phyloP scores from a whole-genome alignment of 495 filamentous ascomycete species.

The Symbiotaphrina buchneri region DNA sequence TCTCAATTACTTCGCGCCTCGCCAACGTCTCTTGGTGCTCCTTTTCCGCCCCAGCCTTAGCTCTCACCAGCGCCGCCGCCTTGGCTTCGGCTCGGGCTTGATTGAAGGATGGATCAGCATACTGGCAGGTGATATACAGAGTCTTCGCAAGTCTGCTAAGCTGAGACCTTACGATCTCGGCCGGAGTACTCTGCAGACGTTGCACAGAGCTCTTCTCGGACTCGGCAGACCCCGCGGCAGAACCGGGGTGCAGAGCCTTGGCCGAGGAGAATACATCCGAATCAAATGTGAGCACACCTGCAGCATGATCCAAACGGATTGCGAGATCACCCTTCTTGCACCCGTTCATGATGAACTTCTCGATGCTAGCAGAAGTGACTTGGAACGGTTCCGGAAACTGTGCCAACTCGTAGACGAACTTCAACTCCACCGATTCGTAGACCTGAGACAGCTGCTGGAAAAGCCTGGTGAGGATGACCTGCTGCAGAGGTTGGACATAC shows the following conservation, averaged over 20 bases:
- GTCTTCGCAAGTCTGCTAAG: conserved; percentile 78
- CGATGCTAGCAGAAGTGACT: conserved; percentile 73
- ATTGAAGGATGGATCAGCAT: conserved; percentile 78
- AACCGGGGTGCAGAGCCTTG: conserved; percentile 72
- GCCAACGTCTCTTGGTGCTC: conserved; percentile 80
- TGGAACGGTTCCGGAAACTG: conserved; percentile 95
- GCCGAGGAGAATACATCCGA: conserved; percentile 95
- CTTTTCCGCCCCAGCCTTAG: conserved; percentile 67
- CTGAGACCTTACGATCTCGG: conserved; percentile 92
- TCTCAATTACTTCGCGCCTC: conserved; percentile 76
- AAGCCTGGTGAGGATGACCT: conserved; percentile 91
- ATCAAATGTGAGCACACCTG: conserved; percentile 87
- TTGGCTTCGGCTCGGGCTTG: conserved; percentile 56
- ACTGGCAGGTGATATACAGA: conserved; percentile 79
- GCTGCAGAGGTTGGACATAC: conserved; percentile 83
- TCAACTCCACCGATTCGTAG: conserved; percentile 91
- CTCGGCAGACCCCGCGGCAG: conserved; percentile 64
- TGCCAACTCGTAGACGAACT: conserved; percentile 81
- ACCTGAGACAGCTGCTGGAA: conserved; percentile 99
- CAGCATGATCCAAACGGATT: conserved; percentile 88
- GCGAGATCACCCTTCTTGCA: conserved; percentile 98
- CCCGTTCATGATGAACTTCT: conserved; percentile 99
- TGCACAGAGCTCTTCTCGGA: conserved; percentile 68
- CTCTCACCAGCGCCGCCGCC: conserved; percentile 55
- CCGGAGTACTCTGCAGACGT: conserved; percentile 88